Evolutionary conservation across 169 alveolate species (phyloP).

Genomic region (Cryptosporidium andersoni): DNA sequence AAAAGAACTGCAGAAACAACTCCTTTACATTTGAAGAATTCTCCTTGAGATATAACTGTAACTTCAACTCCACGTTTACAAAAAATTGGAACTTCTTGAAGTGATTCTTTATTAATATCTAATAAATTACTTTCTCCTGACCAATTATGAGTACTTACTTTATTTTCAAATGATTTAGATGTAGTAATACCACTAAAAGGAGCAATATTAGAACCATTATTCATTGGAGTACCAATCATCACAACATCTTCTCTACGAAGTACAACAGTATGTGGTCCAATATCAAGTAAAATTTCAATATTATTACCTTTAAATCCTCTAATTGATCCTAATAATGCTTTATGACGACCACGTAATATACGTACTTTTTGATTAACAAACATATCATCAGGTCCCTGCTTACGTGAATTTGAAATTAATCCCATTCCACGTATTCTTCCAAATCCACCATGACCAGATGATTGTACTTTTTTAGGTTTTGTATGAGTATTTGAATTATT

Average conservation of each 20-base stretch:
- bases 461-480: background rate
- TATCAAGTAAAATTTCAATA: slow-evolving; percentile 55
- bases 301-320: slow-evolving; percentile 58
- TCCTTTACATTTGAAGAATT: slow-evolving; percentile 51
- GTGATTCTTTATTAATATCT: background rate
- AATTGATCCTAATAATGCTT: slow-evolving; percentile 60
- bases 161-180: background rate
- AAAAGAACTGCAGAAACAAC: slow-evolving; percentile 37
- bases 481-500: slow-evolving; percentile 1
- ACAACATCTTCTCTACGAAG: slow-evolving; percentile 56
- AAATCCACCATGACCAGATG: background rate
- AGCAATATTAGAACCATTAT: slow-evolving; percentile 8
- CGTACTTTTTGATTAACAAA: slow-evolving; percentile 43
- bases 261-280: slow-evolving; percentile 63
- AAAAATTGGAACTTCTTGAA: slow-evolving; percentile 17
- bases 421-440: slow-evolving; percentile 55
- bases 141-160: slow-evolving; percentile 25
- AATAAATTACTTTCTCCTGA: background rate
- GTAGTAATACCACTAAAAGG: slow-evolving; percentile 40
- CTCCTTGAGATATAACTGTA: slow-evolving; percentile 64
- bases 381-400: slow-evolving; percentile 63
- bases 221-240: slow-evolving; percentile 17
- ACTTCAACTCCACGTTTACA: slow-evolving; percentile 65
- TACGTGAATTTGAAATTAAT: slow-evolving; percentile 12
- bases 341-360: slow-evolving; percentile 42